Base-by-base conservation (phyloP, 2,329 filamentous ascomycete species). In the Dothideomycetidae sp. region DNA sequence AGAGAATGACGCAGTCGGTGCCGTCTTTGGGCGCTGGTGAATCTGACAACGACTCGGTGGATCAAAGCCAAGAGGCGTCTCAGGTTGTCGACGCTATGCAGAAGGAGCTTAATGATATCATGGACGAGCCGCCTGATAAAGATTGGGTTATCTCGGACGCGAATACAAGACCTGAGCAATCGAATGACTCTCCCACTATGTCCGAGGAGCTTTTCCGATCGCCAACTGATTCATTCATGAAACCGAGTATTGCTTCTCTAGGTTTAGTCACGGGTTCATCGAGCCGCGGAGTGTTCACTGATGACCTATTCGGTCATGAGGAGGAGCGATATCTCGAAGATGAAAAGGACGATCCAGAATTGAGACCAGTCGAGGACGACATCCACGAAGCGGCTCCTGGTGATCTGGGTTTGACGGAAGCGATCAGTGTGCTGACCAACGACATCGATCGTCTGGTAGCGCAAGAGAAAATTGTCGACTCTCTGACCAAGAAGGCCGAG, bases 381-480 rank as follows among this genome's bases (percentile, higher is more conserved):
- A 84, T 98, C 5, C 84, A 93, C 48, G 81, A 93, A 64, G 92
- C 90, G 30, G 88, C 85, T 0, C 90, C 92, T 1, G 90, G 90
- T 26, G 90, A 98, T 54, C 70, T 98, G 2, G 90, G 90, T 0
- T 61, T 98, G 21, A 83, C 85, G 1, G 92, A 98, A 61, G 88
- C 92, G 7, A 93, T 98, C 46, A 78, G 82, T 30, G 77, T 73
- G 2, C 68, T 98, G n/a, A 84, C 80, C 1, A 76, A 78, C 34
- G 86, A 96, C 46, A 93, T 98, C 44, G 85, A 94, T 50, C 82
- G 85, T 46, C 68, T 98, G 12, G 70, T 73, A 7, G 76, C 85
- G 3, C 90, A 98, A 58, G 84, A 94, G 48, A 79, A 81, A 2
- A 82, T 98, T 12, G 75, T 98, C 12, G 83, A 94, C 49, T 92